A percentile compares a stretch with the other conserved stretches of the same genome.
These are phyloP conservation scores for Neocatenulostroma microsporum DNA, from an alignment of 2,329 filamentous ascomycete species.

Conservation along the genomic window DNA sequence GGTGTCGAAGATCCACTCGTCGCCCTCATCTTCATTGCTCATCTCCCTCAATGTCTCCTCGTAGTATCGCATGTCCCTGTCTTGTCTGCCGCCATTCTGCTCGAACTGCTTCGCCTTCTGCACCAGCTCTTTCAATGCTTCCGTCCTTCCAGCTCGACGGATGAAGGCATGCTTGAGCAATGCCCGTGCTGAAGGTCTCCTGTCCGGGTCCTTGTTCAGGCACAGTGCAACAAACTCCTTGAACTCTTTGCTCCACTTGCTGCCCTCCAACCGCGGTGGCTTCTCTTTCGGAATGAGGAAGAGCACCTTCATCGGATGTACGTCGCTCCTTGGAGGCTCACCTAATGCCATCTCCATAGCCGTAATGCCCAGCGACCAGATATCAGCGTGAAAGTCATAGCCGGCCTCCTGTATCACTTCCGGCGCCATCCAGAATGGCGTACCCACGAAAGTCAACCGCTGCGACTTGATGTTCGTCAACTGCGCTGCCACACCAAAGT, in stretches of 20 bases:
- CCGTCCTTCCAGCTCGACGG: constrained; percentile 75
- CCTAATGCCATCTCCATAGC: constrained; percentile 84
- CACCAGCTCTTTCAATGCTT: constrained; percentile 80
- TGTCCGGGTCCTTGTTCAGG: constrained; percentile 83
- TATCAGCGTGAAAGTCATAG: constrained; percentile 83
- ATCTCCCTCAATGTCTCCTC: constrained; percentile 67
- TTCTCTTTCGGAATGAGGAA: constrained; percentile 86
- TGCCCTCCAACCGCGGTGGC: constrained; percentile 72
- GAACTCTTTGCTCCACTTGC: constrained; percentile 71
- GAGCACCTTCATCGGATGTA: constrained; percentile 89
- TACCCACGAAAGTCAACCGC: constrained; percentile 94
- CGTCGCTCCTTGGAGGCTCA: constrained; percentile 77
- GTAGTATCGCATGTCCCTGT: constrained; percentile 66
- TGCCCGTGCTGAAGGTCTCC: constrained; percentile 75
- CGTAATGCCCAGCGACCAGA: constrained; percentile 88
- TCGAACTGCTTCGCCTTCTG: constrained; percentile 76
- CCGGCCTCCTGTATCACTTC: constrained; percentile 85
- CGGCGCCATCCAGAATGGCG: constrained; percentile 95
- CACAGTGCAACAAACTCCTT: constrained; percentile 90
- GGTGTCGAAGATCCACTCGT: constrained; percentile 95
- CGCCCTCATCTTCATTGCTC: constrained; percentile 54
- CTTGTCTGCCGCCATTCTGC: constrained; percentile 34
- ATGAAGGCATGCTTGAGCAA: constrained; percentile 85
- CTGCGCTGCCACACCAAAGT: constrained; percentile 95
- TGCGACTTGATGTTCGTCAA: constrained; percentile 97